phyloP scores from a whole-genome alignment of 2,329 filamentous ascomycete genomes.

The Geosmithia flava region DNA sequence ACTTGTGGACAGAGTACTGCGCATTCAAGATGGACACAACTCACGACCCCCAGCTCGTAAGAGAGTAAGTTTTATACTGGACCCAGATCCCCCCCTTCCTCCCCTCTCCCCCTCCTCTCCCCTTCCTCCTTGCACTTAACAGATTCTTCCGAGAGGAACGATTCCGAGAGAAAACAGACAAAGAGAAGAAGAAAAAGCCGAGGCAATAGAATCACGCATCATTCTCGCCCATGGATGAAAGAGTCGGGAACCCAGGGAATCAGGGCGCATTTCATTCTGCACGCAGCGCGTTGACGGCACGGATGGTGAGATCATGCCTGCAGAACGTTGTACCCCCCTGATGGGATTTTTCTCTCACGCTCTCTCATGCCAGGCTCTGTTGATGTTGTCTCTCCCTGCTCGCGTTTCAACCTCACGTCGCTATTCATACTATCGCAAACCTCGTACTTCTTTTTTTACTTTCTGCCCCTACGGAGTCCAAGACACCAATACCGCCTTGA shows the following conservation, averaged over 20 bases:
- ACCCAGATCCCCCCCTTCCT: too few species aligned
- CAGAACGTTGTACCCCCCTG: constrained; percentile 36
- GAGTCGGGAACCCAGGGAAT: not conserved
- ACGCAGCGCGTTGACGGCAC: constrained; percentile 13
- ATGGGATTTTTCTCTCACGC: constrained; percentile 51
- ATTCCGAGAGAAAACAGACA: not conserved
- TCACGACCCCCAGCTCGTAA: constrained; percentile 85
- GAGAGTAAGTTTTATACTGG: constrained; percentile 84
- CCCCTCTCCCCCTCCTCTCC: not conserved
- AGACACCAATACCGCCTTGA: not conserved
- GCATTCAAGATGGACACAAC: constrained; percentile 96
- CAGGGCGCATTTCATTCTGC: not conserved
- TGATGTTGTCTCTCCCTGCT: constrained; percentile 22
- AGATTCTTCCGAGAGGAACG: not conserved
- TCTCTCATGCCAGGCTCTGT: constrained; percentile 47
- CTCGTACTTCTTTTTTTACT: constrained; percentile 3
- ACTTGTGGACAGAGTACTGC: constrained; percentile 96
- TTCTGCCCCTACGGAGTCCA: constrained; percentile 3
- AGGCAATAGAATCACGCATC: not conserved
- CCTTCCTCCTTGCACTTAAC: constrained; percentile 4
- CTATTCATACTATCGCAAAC: constrained; percentile 17
- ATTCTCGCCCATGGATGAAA: not conserved
- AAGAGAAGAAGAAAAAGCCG: not conserved
- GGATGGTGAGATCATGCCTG: constrained; percentile 62
- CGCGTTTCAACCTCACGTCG: constrained; percentile 25